Conservation (phyloP, 2,329 filamentous ascomycete genomes). For the Zasmidium angulare region DNA sequence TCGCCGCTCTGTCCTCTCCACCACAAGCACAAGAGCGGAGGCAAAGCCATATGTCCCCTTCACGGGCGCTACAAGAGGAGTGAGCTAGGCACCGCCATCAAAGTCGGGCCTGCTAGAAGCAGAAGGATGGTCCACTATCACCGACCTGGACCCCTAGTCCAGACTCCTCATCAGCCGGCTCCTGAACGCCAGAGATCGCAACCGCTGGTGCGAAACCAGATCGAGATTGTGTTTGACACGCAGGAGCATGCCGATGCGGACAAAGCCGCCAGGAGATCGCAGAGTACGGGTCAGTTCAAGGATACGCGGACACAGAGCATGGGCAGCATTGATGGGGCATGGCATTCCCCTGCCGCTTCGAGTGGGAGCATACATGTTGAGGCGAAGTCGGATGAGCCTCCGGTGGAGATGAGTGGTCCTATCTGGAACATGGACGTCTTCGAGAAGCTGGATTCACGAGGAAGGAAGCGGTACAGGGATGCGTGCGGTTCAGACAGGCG, state of each 20-base stretch:
- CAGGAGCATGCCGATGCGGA: background rate
- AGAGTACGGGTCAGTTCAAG: background rate
- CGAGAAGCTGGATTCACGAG: background rate
- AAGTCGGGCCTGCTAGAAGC: constrained; percentile 12
- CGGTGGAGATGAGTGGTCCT: background rate
- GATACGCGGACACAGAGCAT: background rate
- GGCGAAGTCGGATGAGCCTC: background rate
- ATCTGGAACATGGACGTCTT: background rate
- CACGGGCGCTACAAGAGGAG: constrained; percentile 35
- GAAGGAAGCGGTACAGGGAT: background rate
- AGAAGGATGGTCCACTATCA: constrained; percentile 1
- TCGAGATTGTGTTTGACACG: constrained; percentile 3
- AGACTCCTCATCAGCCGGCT: background rate
- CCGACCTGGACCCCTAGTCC: background rate
- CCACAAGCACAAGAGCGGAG: constrained; percentile 37
- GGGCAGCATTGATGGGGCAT: constrained; percentile 3
- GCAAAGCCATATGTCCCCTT: constrained; percentile 39
- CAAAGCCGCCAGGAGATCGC: background rate
- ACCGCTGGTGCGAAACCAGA: background rate
- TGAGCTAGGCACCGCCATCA: background rate
- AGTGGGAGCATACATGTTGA: background rate
- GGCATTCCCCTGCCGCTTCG: background rate
- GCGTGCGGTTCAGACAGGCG: constrained; percentile 1
- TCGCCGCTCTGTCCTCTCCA: constrained; percentile 45
- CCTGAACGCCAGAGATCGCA: background rate